Percentiles rank a stretch among this genome's conserved stretches.
Conservation (phyloP, 306 rosid genomes). For the Fagus sylvatica region DNA sequence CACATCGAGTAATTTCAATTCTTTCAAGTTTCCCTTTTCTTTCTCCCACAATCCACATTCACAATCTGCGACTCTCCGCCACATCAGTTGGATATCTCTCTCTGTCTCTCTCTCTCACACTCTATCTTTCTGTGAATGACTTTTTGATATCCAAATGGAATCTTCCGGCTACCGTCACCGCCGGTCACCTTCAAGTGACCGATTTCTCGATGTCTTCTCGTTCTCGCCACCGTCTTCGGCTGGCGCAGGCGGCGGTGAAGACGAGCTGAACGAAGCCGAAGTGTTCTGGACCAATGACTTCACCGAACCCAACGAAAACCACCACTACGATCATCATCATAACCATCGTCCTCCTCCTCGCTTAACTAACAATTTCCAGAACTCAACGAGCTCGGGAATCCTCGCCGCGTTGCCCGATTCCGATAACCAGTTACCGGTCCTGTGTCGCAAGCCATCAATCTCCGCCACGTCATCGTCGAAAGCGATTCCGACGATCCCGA, state of each 20-base stretch:
- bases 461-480: conserved; percentile 35
- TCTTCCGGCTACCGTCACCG: conserved; percentile 43
- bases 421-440: conserved; percentile 22
- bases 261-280: conserved; percentile 75
- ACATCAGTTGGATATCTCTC: conserved; percentile 29
- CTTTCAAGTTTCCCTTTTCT: background rate
- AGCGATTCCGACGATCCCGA: conserved; percentile 57
- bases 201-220: conserved; percentile 46
- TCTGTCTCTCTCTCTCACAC: background rate
- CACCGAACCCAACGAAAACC: conserved; percentile 33
- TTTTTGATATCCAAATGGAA: conserved; percentile 43
- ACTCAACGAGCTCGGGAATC: conserved; percentile 50
- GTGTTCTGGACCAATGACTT: conserved; percentile 64
- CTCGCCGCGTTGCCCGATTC: conserved; percentile 50
- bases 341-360: background rate
- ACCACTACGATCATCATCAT: background rate
- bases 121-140: no score
- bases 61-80: conserved; percentile 52
- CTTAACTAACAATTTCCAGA: conserved; percentile 15
- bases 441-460: conserved; percentile 44
- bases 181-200: conserved; percentile 62
- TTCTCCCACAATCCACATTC: background rate
- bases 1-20: background rate
- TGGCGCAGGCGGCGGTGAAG: conserved; percentile 27
- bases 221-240: conserved; percentile 17